Conservation (phyloP, 2,329 filamentous ascomycete genomes). For the Sordariomycetes sp. region DNA sequence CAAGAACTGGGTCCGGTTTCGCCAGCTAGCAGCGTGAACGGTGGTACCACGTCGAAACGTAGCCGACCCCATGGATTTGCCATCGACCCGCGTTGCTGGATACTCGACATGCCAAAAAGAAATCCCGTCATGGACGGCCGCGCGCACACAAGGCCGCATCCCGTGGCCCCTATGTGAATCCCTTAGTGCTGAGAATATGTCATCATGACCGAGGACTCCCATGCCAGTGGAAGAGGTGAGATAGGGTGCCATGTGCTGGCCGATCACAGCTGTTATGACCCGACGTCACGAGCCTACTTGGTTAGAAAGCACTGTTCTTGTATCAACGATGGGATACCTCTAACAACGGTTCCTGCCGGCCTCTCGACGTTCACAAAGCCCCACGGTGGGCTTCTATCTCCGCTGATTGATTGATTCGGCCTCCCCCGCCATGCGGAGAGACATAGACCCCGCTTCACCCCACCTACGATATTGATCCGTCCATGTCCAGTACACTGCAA, state of each 20-base stretch:
- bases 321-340: background rate
- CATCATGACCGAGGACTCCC: background rate
- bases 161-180: background rate
- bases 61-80: background rate
- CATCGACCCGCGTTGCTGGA: background rate
- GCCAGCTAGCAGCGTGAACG: no score
- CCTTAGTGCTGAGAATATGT: background rate
- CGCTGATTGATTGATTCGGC: background rate
- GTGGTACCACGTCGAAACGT: no score
- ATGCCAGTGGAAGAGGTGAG: background rate
- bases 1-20: no score
- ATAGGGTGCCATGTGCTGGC: background rate
- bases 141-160: background rate
- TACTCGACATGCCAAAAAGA: background rate
- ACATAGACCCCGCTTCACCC: background rate
- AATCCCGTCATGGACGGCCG: background rate
- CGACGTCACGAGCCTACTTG: background rate
- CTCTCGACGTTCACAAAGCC: background rate
- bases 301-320: background rate
- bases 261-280: background rate
- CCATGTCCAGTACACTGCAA: no score
- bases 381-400: background rate
- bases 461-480: background rate
- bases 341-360: background rate
- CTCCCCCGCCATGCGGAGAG: background rate